Conservation (phyloP, 805 yeast species). For the Candida anglica region DNA sequence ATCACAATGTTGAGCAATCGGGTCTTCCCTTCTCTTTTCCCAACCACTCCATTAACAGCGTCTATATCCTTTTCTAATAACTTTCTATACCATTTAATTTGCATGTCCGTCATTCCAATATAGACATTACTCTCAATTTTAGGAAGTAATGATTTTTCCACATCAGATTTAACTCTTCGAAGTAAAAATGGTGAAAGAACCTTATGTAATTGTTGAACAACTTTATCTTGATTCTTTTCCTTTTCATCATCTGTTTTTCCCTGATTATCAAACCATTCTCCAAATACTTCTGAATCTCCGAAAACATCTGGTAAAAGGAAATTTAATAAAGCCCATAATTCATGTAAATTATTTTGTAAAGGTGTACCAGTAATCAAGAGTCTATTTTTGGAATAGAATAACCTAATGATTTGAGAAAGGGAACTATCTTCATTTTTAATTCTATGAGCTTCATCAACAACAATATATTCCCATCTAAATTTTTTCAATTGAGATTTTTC, state of each 20-base stretch:
- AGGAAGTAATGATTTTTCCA: conserved; percentile 85
- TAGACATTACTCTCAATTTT: conserved; percentile 87
- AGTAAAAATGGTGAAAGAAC: conserved; percentile 83
- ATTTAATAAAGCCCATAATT: conserved; percentile 91
- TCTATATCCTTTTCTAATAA: conserved; percentile 89
- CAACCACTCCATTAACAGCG: conserved; percentile 95
- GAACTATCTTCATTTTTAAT: conserved; percentile 93
- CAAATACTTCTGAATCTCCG: conserved; percentile 85
- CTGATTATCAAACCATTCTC: conserved; percentile 79
- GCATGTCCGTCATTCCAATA: conserved; percentile 96
- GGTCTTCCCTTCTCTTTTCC: conserved; percentile 90
- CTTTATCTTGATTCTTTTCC: conserved; percentile 50
- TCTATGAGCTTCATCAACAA: conserved; percentile 95
- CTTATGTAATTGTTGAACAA: conserved; percentile 84
- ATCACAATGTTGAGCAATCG: conserved; percentile 88
- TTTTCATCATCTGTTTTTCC: conserved; percentile 27
- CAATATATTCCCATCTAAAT: conserved; percentile 87
- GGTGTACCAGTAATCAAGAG: conserved; percentile 95
- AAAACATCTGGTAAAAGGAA: conserved; percentile 92
- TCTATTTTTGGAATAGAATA: conserved; percentile 82
- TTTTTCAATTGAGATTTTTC: conserved; percentile 80
- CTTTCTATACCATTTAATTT: conserved; percentile 84
- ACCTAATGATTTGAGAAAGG: conserved; percentile 84
- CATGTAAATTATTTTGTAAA: conserved; percentile 89
- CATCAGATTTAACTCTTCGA: conserved; percentile 89